A percentile compares a stretch with the other conserved stretches of the same genome.
These are phyloP conservation scores for Colletotrichum kahawae DNA, from an alignment of 2,329 filamentous ascomycete species.

Conservation along the genomic window DNA sequence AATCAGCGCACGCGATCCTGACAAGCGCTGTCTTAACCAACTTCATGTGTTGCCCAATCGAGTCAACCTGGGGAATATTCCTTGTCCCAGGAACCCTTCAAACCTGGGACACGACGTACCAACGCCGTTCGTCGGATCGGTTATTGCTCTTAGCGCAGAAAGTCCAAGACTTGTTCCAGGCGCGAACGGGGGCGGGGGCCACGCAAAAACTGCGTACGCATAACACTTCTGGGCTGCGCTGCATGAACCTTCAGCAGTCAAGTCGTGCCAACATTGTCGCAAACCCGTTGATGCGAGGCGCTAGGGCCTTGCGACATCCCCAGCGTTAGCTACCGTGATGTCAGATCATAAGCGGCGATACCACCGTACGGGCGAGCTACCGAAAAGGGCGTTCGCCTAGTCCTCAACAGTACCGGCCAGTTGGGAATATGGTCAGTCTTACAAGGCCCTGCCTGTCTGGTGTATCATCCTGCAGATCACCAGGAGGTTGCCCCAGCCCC, in stretches of 20 bases:
- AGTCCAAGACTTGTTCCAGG: not conserved
- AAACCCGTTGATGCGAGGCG: not conserved
- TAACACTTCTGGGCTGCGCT: not conserved
- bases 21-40: constrained; percentile 22
- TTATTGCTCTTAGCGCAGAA: not conserved
- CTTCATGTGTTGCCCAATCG: constrained; percentile 33
- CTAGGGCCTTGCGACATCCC: not conserved
- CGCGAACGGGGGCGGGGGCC: not conserved
- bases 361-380: constrained; percentile 1
- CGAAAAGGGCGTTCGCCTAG: constrained; percentile 7
- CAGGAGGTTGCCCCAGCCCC: not conserved
- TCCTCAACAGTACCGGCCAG: constrained; percentile 9
- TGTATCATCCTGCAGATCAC: constrained; percentile 11
- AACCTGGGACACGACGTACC: not conserved
- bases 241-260: not conserved
- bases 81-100: not conserved
- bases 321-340: not conserved
- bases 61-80: constrained; percentile 31
- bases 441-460: constrained; percentile 3
- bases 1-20: constrained; percentile 20
- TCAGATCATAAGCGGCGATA: not conserved
- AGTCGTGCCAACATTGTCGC: constrained; percentile 5
- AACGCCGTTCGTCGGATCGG: not conserved
- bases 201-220: not conserved
- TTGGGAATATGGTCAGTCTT: constrained; percentile 9